Evolutionary conservation across 2,329 filamentous ascomycete species (phyloP).

Genomic region (Cladosporium colombiae): DNA sequence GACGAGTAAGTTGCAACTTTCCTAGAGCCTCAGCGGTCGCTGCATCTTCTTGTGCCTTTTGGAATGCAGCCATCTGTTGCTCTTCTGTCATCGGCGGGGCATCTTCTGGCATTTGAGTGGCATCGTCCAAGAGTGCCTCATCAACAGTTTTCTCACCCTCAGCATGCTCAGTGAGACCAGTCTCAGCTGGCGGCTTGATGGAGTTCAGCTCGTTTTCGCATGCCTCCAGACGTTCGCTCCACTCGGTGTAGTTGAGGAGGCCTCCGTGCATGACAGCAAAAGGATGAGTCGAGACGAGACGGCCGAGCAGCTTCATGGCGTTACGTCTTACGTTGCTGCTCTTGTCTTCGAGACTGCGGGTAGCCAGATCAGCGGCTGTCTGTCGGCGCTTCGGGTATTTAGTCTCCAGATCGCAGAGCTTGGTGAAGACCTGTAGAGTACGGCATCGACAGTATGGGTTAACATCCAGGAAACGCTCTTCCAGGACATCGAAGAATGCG

Average conservation of each 20-base stretch:
- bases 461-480: constrained; percentile 92
- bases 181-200: constrained; percentile 76
- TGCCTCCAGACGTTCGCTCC: constrained; percentile 77
- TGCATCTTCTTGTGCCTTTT: constrained; percentile 81
- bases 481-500: constrained; percentile 93
- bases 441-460: constrained; percentile 95
- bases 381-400: constrained; percentile 94
- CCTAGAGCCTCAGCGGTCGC: constrained; percentile 86
- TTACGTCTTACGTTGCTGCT: constrained; percentile 96
- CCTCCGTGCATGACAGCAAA: constrained; percentile 91
- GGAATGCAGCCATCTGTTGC: constrained; percentile 69
- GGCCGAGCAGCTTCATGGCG: constrained; percentile 86
- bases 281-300: constrained; percentile 89
- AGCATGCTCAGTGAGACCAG: constrained; percentile 68
- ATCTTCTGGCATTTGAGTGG: constrained; percentile 72
- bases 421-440: constrained; percentile 89
- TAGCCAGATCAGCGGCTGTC: constrained; percentile 81
- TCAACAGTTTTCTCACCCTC: constrained; percentile 70
- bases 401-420: constrained; percentile 88
- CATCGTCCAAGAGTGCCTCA: constrained; percentile 79
- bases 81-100: constrained; percentile 73
- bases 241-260: constrained; percentile 80
- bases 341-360: constrained; percentile 91
- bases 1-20: constrained; percentile 81
- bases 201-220: constrained; percentile 81